Base-by-base conservation (phyloP, 2,329 filamentous ascomycete genomes). In the Microsporum ferrugineum region DNA sequence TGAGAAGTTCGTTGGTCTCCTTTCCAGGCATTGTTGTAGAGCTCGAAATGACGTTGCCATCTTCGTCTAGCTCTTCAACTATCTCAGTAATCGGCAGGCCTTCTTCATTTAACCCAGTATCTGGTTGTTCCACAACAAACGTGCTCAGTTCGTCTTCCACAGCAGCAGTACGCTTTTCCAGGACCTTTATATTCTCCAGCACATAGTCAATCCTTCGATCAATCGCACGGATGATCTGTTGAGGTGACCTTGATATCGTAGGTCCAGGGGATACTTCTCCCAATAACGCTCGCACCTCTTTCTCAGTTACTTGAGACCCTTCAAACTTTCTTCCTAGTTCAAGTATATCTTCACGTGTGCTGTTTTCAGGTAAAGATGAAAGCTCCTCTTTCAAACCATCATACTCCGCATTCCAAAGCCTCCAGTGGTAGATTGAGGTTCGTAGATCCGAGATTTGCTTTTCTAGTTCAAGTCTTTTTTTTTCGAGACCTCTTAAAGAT, bases 361-460 rank as follows among this genome's bases (percentile, higher is more conserved):
- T 73, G 58, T 77, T 75, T 47, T 78, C 71, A 39, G 79, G 72
- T 31, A 86, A 71, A 2, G 77, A 78, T 59, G 84, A 75, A 34
- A 97, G 82, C 68, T 95, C 89, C 71, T 95, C 89, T 71, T 88
- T 91, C 64, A 97, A 80, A 29, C 86, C 84, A 71, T 96, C 89
- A 73, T 97, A 97, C 72, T 97, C 92, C 56, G 88, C 84, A 71
- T 95, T 91, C 83, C 89, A 95, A 60, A 86, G 86, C 65, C 89
- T 88, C 92, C 92, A 99, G 76, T 95, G 87, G 64, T 85, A 84
- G 59, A 97, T 80, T 5, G 88, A 86, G 68, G 87, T 84, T 60
- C 84, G 84, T 23, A 97, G 82, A 71, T 89, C 84, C 57, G 80
- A 76, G 55, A 95, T 82, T 65, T 87, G 90, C 41, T 84, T 82